These are phyloP conservation scores for Coffea canephora DNA, from an alignment of 257 asterid genomes.

Conservation along the genomic window DNA sequence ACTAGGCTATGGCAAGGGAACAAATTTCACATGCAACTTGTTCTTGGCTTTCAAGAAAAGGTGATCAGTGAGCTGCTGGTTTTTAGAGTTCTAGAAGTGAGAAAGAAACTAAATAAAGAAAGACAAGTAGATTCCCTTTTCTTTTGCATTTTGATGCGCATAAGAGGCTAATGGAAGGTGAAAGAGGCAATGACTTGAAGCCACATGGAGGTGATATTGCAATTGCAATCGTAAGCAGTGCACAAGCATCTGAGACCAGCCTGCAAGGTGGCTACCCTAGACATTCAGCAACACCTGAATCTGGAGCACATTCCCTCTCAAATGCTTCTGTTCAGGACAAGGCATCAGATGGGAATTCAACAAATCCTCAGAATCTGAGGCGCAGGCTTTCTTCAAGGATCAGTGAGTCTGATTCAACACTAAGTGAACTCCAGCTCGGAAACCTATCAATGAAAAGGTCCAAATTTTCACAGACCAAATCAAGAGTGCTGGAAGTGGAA, in stretches of 20 bases:
- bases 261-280: not conserved
- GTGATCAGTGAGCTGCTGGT: not conserved
- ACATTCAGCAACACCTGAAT: constrained; percentile 4
- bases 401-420: constrained; percentile 3
- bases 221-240: constrained; percentile 3
- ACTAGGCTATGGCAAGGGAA: not conserved
- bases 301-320: not conserved
- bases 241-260: not conserved
- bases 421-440: not conserved
- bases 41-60: not conserved
- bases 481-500: constrained; percentile 24
- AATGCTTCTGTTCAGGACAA: not conserved
- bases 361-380: constrained; percentile 9
- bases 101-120: not conserved
- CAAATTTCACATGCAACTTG: not conserved
- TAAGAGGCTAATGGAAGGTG: constrained; percentile 4
- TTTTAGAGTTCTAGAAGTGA: not conserved
- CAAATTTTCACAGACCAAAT: constrained; percentile 14
- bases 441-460: not conserved
- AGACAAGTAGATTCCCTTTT: not conserved
- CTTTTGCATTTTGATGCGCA: too few relatives aligned
- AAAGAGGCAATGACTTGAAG: not conserved
- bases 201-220: constrained; percentile 14
- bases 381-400: constrained; percentile 9
- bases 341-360: not conserved